Conservation (phyloP, 176 grass and related monocot species). For the Avena sativa region DNA sequence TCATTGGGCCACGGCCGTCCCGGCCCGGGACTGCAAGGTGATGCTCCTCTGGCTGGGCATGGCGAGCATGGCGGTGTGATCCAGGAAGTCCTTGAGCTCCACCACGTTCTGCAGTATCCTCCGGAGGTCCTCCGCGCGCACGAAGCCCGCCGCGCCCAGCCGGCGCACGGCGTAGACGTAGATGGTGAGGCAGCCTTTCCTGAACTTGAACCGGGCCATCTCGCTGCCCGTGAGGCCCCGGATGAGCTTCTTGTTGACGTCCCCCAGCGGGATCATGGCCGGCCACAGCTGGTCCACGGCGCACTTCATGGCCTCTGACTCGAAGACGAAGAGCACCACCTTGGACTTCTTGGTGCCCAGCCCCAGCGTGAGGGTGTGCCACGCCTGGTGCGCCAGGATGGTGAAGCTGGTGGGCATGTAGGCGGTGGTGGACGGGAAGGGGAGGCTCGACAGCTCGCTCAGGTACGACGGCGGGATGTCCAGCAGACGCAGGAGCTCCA, state of each 20-base stretch:
- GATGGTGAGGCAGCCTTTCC: constrained; percentile 95
- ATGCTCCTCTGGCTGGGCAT: constrained; percentile 93
- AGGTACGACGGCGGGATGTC: constrained; percentile 93
- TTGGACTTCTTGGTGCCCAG: constrained; percentile 99
- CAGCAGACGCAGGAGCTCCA: constrained; percentile 89
- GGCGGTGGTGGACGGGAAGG: constrained; percentile 83
- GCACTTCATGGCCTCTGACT: constrained; percentile 84
- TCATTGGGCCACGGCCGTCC: constrained; percentile 56
- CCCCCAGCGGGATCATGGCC: constrained; percentile 79
- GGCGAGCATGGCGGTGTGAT: constrained; percentile 96
- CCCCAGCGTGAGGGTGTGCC: constrained; percentile 95
- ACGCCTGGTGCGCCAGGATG: constrained; percentile 96
- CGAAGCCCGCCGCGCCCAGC: constrained; percentile 82
- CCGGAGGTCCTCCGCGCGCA: constrained; percentile 77
- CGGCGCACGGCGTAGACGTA: constrained; percentile 95
- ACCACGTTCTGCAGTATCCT: constrained; percentile 74
- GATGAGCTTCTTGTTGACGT: constrained; percentile 96
- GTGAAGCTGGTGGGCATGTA: constrained; percentile 98
- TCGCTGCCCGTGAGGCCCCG: constrained; percentile 83
- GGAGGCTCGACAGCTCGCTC: constrained; percentile 84
- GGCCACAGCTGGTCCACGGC: constrained; percentile 93
- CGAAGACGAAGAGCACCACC: constrained; percentile 89
- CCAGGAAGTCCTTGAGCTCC: constrained; percentile 87
- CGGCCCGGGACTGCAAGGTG: constrained; percentile 62
- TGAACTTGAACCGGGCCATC: constrained; percentile 97